Evolutionary conservation across 306 rosid genomes (phyloP).

Genomic region (Trichosanthes truncata): DNA sequence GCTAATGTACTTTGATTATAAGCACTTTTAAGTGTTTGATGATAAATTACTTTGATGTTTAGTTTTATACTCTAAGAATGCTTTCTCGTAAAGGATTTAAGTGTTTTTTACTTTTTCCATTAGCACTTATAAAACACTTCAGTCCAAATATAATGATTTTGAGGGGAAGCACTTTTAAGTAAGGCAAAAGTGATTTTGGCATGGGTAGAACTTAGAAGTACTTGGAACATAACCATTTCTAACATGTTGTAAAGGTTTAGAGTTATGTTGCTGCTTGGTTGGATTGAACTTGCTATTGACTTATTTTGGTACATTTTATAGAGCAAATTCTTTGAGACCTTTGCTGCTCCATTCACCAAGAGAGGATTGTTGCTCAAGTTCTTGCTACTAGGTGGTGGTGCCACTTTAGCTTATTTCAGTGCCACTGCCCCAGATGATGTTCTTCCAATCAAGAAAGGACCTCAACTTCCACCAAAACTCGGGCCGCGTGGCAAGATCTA

Average conservation of each 20-base stretch:
- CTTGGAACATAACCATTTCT: neutral
- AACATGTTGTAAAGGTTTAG: neutral
- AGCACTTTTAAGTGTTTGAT: too few relatives aligned
- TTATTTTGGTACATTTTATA: constrained; percentile 10
- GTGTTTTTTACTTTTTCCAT: too few relatives aligned
- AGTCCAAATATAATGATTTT: neutral
- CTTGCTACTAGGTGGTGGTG: constrained; percentile 83
- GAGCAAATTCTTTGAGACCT: constrained; percentile 98
- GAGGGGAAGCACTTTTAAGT: neutral
- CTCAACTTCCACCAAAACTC: constrained; percentile 84
- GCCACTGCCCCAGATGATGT: constrained; percentile 74
- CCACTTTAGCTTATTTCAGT: constrained; percentile 71
- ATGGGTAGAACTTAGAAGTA: neutral
- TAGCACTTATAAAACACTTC: too few relatives aligned
- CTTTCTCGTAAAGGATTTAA: too few relatives aligned
- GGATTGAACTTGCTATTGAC: neutral
- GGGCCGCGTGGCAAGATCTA: constrained; percentile 98
- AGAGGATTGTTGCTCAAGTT: constrained; percentile 92
- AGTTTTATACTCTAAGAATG: too few relatives aligned
- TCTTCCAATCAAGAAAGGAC: constrained; percentile 93
- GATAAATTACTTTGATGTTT: too few relatives aligned
- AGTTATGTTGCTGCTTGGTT: neutral
- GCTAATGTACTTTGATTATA: too few relatives aligned
- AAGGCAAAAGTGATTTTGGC: neutral
- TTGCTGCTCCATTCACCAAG: constrained; percentile 98